Evolutionary conservation across 2,329 filamentous ascomycete species (phyloP).

Genomic region (Fusarium bactridioides): DNA sequence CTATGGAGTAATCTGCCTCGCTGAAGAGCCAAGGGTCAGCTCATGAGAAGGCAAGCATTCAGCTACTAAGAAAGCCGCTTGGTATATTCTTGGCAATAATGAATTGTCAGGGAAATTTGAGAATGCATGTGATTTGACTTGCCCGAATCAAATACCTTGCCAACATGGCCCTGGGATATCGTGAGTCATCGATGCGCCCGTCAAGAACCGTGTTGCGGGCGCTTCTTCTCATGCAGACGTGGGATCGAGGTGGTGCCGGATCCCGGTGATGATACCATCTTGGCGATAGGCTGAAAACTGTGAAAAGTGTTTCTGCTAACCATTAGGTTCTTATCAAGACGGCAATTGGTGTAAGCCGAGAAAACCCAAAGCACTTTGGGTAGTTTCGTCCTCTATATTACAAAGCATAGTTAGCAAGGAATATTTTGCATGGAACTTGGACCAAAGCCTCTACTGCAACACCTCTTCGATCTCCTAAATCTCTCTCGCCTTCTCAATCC

Average conservation of each 20-base stretch:
- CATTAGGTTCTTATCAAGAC: background rate
- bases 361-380: too few species aligned
- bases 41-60: background rate
- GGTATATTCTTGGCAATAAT: background rate
- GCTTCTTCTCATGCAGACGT: background rate
- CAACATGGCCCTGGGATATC: background rate
- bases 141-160: background rate
- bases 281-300: background rate
- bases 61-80: background rate
- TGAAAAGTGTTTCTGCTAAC: background rate
- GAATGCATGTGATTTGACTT: background rate
- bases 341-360: background rate
- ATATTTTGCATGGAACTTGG: background rate
- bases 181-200: background rate
- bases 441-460: background rate
- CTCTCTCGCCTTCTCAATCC: background rate
- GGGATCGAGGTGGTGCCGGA: background rate
- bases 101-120: background rate
- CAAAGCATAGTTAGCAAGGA: background rate
- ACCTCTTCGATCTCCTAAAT: background rate
- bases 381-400: too few species aligned
- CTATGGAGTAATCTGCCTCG: background rate
- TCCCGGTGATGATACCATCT: background rate
- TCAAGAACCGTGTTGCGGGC: background rate
- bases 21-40: background rate